Base-by-base conservation (phyloP, 2,329 filamentous ascomycete species). In the Nemania sp. region DNA sequence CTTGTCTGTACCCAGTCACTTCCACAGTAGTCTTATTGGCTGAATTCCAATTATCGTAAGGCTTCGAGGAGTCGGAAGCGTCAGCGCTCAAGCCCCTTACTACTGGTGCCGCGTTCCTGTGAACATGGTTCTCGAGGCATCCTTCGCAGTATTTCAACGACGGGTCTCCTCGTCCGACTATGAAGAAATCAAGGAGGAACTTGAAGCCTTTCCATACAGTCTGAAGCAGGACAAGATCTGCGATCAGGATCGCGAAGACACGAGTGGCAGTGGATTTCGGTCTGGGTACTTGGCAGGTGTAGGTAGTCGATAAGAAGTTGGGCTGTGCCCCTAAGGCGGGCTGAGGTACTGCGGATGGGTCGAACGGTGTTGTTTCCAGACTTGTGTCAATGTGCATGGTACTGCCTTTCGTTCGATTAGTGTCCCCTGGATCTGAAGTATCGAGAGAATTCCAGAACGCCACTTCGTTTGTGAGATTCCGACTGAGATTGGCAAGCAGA, bases 181-280 rank as follows among this genome's bases (percentile, higher is more conserved):
- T 30, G 40, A 52, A 11, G 2, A 28, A 23, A 37, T 54, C 54
- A 12, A 60, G 47, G 26, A 54, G 12, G 12, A 60, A 34, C n/a
- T 49, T 56, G 53, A 59, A 59, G 12, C 51, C 26, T 33, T 23
- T 48, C 57, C 55, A 62, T 19, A 59, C 17, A 0, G 55, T 34
- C n/a, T 59, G 55, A 1, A 62, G 49, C 5, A 62, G 45, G 19
- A 60, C 55, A 15, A 62, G 40, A 33, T 60, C 48, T 2, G 55
- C 56, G 3, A 59, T 52, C 9, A 62, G 31, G 14, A 62, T 49
- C 3, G 53, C 33, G 5, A 61, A 14, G 20, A 59, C 30, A 11
- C 56, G 56, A 11, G 43, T 56, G 11, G 43, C 60, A 6, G 43
- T 11, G 7, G 55, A 41, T 23, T 61, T 61, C 6, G 50, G 15